phyloP scores from a whole-genome alignment of 2,329 filamentous ascomycete species.

The Cercospora zeina region DNA sequence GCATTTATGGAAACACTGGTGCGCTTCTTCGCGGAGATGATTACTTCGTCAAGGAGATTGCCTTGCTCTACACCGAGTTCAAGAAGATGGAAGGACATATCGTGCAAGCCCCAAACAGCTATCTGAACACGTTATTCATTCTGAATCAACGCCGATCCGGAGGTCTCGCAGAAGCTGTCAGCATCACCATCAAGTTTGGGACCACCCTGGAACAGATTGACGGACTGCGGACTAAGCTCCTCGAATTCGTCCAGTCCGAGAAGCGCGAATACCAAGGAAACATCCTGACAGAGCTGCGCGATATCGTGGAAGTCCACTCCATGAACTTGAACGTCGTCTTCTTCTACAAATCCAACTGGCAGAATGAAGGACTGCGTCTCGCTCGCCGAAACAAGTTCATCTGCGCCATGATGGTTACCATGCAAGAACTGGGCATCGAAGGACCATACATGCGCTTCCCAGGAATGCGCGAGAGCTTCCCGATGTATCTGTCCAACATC shows the following conservation, averaged over 20 bases:
- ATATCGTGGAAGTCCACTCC: slow-evolving; percentile 78
- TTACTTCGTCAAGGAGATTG: slow-evolving; percentile 94
- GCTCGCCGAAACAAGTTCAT: slow-evolving; percentile 93
- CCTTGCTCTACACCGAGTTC: slow-evolving; percentile 91
- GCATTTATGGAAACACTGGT: slow-evolving; percentile 86
- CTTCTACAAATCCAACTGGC: slow-evolving; percentile 97
- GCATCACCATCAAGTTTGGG: slow-evolving; percentile 83
- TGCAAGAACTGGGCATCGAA: slow-evolving; percentile 81
- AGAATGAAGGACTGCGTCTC: slow-evolving; percentile 88
- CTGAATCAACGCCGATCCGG: slow-evolving; percentile 91
- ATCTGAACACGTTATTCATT: slow-evolving; percentile 85
- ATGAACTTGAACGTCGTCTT: slow-evolving; percentile 90
- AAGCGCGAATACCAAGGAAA: slow-evolving; percentile 87
- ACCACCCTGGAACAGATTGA: slow-evolving; percentile 83
- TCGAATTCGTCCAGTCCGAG: slow-evolving; percentile 79
- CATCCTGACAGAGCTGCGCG: slow-evolving; percentile 79
- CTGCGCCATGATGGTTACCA: slow-evolving; percentile 82
- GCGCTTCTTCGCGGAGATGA: slow-evolving; percentile 78
- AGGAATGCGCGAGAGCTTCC: slow-evolving; percentile 66
- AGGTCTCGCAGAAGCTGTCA: slow-evolving; percentile 80
- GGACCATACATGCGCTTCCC: slow-evolving; percentile 73
- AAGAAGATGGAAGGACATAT: slow-evolving; percentile 98
- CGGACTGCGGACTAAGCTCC: slow-evolving; percentile 72
- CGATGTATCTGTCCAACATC: slow-evolving; percentile 62
- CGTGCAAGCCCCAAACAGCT: slow-evolving; percentile 91